phyloP scores from a whole-genome alignment of 495 filamentous ascomycete genomes.

The Neurospora tetrasperma region DNA sequence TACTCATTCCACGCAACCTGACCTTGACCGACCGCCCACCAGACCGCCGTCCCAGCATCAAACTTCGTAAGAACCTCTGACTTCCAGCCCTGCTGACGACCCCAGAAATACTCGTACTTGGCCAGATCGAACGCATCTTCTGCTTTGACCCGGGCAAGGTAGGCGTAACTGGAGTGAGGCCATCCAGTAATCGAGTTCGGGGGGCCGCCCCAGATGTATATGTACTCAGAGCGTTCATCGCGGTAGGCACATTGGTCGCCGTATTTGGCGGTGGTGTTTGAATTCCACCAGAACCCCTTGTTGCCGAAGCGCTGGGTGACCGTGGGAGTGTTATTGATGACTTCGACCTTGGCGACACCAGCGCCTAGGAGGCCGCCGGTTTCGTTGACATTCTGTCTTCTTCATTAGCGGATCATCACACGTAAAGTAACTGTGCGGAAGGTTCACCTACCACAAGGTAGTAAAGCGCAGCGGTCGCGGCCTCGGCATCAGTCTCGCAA shows the following conservation, averaged over 20 bases:
- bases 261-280: conserved; percentile 16
- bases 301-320: conserved; percentile 22
- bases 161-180: conserved; percentile 19
- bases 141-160: conserved; percentile 25
- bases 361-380: conserved; percentile 19
- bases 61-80: conserved; percentile 15
- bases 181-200: conserved; percentile 16
- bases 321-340: conserved; percentile 22
- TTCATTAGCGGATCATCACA: neutral
- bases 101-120: conserved; percentile 31
- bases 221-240: conserved; percentile 24
- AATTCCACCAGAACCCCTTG: conserved; percentile 27
- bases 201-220: conserved; percentile 27
- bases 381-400: conserved; percentile 21
- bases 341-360: conserved; percentile 23
- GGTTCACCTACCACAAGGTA: conserved; percentile 18
- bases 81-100: conserved; percentile 21
- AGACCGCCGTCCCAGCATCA: conserved; percentile 19
- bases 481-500: conserved; percentile 17
- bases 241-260: conserved; percentile 28
- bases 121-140: conserved; percentile 22
- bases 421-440: neutral
- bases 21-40: conserved; percentile 24
- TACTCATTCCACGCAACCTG: conserved; percentile 23
- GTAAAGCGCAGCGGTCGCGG: conserved; percentile 15